phyloP scores from a whole-genome alignment of 2,329 filamentous ascomycete genomes.

The Emergomyces pasteurianus region DNA sequence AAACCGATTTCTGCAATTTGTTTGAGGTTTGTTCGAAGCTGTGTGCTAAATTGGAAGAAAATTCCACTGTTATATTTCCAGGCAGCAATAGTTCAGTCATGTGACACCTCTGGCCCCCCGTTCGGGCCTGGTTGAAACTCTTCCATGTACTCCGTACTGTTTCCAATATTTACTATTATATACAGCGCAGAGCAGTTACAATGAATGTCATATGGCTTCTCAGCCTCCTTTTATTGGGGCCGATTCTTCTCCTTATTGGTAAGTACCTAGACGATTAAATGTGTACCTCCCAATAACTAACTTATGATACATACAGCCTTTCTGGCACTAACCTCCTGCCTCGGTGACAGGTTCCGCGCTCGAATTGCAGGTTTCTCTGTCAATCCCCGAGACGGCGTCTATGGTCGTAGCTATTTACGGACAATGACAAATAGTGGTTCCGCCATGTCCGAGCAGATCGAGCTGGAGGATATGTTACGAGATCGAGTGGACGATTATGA shows the following conservation, averaged over 20 bases:
- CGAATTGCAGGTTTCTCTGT: conserved; percentile 34
- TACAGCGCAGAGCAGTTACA: background rate
- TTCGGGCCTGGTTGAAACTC: background rate
- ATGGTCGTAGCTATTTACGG: conserved; percentile 45
- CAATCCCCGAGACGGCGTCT: conserved; percentile 35
- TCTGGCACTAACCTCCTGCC: conserved; percentile 43
- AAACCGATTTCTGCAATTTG: background rate
- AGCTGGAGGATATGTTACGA: conserved; percentile 49
- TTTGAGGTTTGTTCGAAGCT: background rate
- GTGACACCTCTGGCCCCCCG: background rate
- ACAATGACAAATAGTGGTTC: conserved; percentile 43
- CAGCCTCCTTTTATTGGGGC: conserved; percentile 27
- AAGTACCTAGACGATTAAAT: conserved; percentile 4
- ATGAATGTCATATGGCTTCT: conserved; percentile 27
- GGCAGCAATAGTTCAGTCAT: background rate
- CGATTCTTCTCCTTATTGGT: conserved; percentile 26
- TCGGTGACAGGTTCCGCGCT: conserved; percentile 42
- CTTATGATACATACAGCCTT: conserved; percentile 25
- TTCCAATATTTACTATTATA: background rate
- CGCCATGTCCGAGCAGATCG: conserved; percentile 49
- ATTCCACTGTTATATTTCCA: background rate
- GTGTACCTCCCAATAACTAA: background rate
- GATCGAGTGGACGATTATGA: conserved; percentile 27
- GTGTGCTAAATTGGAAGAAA: background rate
- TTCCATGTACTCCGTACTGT: background rate